phyloP scores from a whole-genome alignment of 1,139 yeast genomes.

The Yamadazyma triangularis region DNA sequence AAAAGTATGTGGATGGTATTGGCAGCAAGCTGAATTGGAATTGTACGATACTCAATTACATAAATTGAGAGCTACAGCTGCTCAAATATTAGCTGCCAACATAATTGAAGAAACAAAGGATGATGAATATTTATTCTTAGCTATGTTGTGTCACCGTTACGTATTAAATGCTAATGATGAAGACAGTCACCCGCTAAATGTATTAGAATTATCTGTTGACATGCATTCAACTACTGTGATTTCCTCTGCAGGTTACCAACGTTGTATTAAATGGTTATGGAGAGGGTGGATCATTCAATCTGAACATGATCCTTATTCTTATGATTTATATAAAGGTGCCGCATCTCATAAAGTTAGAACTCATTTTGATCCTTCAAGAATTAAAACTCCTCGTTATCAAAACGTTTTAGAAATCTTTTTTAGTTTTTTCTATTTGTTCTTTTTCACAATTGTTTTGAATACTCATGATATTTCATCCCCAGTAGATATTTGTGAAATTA shows the following conservation, averaged over 20 bases:
- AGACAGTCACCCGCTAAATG: constrained; percentile 62
- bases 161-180: constrained; percentile 58
- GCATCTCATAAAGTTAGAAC: constrained; percentile 49
- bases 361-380: constrained; percentile 82
- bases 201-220: constrained; percentile 81
- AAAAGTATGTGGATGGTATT: constrained; percentile 78
- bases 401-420: constrained; percentile 65
- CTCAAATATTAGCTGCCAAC: constrained; percentile 67
- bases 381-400: constrained; percentile 82
- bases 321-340: constrained; percentile 59
- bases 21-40: constrained; percentile 54
- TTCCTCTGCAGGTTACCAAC: constrained; percentile 75
- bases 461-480: constrained; percentile 28
- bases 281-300: constrained; percentile 88
- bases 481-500: constrained; percentile 43
- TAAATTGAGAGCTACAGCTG: constrained; percentile 57
- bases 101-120: constrained; percentile 58
- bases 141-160: constrained; percentile 76
- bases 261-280: constrained; percentile 90
- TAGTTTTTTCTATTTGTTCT: constrained; percentile 57
- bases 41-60: constrained; percentile 66
- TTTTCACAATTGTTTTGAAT: constrained; percentile 67
- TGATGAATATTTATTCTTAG: constrained; percentile 65
- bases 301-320: constrained; percentile 63
- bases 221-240: constrained; percentile 76